phyloP scores from a whole-genome alignment of 257 asterid genomes.

The Lycium ferocissimum region DNA sequence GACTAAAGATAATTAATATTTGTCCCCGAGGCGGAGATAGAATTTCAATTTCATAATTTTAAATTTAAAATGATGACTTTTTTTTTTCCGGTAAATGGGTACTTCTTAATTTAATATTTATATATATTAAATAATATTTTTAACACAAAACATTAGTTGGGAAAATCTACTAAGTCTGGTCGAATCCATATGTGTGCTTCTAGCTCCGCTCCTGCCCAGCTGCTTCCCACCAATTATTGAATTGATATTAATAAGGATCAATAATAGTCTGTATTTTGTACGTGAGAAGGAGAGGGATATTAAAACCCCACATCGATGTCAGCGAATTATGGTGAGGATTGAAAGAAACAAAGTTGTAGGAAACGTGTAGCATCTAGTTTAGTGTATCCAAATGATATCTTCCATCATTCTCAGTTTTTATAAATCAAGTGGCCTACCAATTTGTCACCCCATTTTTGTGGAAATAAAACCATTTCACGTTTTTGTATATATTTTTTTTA shows the following conservation, averaged over 20 bases:
- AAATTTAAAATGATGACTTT: no score
- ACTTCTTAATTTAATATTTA: no score
- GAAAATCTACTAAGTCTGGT: no score
- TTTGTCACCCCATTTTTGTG: background rate
- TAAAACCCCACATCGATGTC: background rate
- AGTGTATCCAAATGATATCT: background rate
- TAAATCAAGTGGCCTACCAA: constrained; percentile 5
- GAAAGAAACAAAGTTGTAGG: constrained; percentile 26
- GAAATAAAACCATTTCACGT: background rate
- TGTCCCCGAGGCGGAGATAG: no score
- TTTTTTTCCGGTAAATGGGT: no score
- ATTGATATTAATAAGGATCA: background rate
- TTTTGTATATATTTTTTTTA: background rate
- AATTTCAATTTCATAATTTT: no score
- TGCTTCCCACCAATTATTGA: background rate
- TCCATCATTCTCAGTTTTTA: background rate
- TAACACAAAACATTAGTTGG: no score
- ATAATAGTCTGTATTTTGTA: background rate
- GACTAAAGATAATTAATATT: background rate
- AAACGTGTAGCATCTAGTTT: constrained; percentile 22
- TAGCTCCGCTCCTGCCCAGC: no score
- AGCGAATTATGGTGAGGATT: background rate
- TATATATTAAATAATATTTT: no score
- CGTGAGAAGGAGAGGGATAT: background rate
- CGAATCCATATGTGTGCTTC: no score